A percentile compares a stretch with the other conserved stretches of the same genome.
Evolutionary conservation across 768 basidiomycete species (phyloP).

Genomic region (Lentinula lateritia): DNA sequence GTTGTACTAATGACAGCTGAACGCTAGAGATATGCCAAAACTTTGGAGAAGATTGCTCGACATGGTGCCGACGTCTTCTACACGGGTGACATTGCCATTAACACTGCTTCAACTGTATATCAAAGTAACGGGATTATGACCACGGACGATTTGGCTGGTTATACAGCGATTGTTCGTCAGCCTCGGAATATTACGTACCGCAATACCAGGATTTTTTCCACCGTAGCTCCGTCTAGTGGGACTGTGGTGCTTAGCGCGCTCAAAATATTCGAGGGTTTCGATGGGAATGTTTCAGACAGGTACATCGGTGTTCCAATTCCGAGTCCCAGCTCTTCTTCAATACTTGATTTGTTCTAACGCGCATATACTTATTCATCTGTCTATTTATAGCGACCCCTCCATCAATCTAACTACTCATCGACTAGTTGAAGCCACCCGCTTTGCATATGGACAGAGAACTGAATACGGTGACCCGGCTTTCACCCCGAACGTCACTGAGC

Average conservation of each 20-base stretch:
- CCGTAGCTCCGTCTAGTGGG: conserved; percentile 31
- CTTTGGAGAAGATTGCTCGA: conserved; percentile 13
- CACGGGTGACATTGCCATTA: conserved; percentile 11
- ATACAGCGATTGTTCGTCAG: conserved; percentile 15
- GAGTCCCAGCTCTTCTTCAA: neutral
- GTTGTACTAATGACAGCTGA: neutral
- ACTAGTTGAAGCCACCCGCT: conserved; percentile 27
- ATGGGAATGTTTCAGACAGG: conserved; percentile 12
- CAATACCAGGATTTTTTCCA: conserved; percentile 22
- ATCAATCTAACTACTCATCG: conserved; percentile 27
- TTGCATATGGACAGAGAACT: conserved; percentile 29
- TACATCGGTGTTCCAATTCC: neutral
- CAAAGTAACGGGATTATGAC: conserved; percentile 15
- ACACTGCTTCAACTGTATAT: conserved; percentile 10
- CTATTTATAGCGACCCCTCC: conserved; percentile 13
- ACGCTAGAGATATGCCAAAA: conserved; percentile 18
- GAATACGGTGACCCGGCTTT: conserved; percentile 30
- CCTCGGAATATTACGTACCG: conserved; percentile 23
- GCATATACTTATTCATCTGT: conserved; percentile 1
- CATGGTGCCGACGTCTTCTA: conserved; percentile 20
- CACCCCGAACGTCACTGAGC: conserved; percentile 27
- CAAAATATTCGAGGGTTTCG: conserved; percentile 28
- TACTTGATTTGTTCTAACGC: neutral
- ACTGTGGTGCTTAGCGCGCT: conserved; percentile 28
- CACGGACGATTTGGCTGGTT: conserved; percentile 11